A percentile compares a stretch with the other conserved stretches of the same genome.
Evolutionary conservation across 306 rosid species (phyloP).

Genomic region (Gastrolobium bilobum): DNA sequence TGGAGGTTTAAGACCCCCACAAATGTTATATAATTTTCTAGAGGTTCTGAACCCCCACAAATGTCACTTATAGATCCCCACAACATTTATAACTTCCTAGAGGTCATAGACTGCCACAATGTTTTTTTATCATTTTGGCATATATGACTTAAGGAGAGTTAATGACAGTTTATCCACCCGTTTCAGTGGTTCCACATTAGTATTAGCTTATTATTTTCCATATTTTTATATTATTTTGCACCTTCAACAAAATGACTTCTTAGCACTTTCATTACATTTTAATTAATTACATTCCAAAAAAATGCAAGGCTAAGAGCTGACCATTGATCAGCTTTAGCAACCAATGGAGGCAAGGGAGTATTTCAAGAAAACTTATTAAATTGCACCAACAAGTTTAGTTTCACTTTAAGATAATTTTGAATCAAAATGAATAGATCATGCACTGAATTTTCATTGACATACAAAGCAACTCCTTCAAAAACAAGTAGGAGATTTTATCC

Average conservation of each 20-base stretch:
- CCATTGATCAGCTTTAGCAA: slow-evolving; percentile 34
- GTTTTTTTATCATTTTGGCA: neutral
- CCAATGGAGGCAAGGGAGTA: slow-evolving; percentile 20
- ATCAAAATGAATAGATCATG: slow-evolving; percentile 18
- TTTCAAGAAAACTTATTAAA: slow-evolving; percentile 34
- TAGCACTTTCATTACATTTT: neutral
- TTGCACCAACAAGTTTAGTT: slow-evolving; percentile 7
- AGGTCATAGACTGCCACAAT: no score
- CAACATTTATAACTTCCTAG: no score
- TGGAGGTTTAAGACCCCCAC: no score
- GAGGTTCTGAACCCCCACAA: no score
- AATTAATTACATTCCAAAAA: slow-evolving; percentile 20
- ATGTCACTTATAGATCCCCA: no score
- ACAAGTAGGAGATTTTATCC: slow-evolving; percentile 27
- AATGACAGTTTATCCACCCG: slow-evolving; percentile 30
- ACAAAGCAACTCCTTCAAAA: slow-evolving; percentile 40
- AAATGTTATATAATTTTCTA: no score
- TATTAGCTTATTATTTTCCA: no score
- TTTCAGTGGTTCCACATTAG: neutral
- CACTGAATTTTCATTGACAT: slow-evolving; percentile 28
- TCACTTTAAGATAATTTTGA: slow-evolving; percentile 4
- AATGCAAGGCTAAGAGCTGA: slow-evolving; percentile 16
- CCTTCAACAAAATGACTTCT: slow-evolving; percentile 15
- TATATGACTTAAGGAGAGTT: slow-evolving; percentile 5
- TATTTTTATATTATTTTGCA: neutral